Evolutionary conservation across 2,329 filamentous ascomycete species (phyloP).

Genomic region (Monosporascus cannonballus): DNA sequence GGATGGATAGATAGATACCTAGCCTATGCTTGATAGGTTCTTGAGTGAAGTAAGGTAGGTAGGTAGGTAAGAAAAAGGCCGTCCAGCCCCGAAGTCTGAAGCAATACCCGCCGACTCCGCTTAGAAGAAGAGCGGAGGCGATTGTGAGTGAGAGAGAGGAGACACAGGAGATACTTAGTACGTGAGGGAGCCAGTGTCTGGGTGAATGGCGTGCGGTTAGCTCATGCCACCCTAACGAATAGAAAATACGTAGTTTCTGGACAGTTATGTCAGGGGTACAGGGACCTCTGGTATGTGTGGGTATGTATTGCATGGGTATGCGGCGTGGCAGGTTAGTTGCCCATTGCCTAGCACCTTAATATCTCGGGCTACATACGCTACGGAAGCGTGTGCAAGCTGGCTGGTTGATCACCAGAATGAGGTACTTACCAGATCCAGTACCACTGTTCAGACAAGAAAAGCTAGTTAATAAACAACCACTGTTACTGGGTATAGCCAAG

Average conservation of each 20-base stretch:
- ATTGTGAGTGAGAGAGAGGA: neutral
- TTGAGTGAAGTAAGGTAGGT: neutral
- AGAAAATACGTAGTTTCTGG: neutral
- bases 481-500: too few relatives aligned
- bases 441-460: too few relatives aligned
- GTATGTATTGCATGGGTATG: neutral
- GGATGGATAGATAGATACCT: neutral
- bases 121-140: neutral
- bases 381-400: too few relatives aligned
- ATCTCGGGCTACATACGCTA: too few relatives aligned
- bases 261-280: neutral
- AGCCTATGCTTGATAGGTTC: neutral
- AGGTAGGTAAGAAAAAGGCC: neutral
- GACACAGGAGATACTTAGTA: neutral
- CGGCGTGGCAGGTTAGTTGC: too few relatives aligned
- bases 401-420: too few relatives aligned
- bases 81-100: neutral
- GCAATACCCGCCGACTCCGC: neutral
- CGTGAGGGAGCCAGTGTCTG: neutral
- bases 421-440: too few relatives aligned
- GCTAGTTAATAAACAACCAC: too few relatives aligned
- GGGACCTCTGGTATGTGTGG: neutral
- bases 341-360: too few relatives aligned
- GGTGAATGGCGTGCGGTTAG: neutral
- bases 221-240: neutral